phyloP scores from a whole-genome alignment of 2,329 filamentous ascomycete species.

The Aspergillus texensis region DNA sequence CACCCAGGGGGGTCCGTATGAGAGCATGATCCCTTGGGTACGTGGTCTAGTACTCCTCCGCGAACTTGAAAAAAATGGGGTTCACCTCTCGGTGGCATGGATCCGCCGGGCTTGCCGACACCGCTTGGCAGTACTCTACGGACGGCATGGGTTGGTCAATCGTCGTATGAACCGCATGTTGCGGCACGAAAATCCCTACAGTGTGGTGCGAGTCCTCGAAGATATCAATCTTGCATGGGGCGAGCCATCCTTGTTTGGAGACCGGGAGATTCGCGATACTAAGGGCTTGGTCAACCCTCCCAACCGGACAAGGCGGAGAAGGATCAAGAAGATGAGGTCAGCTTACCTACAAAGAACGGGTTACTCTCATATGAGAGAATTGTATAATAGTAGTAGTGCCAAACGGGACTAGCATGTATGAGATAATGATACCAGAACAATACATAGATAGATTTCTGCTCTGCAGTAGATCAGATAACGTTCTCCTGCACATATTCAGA shows the following conservation, averaged over 20 bases:
- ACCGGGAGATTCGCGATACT: constrained; percentile 23
- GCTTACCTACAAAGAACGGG: background rate
- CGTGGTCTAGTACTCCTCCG: constrained; percentile 44
- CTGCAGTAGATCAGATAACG: background rate
- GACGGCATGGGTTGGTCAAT: constrained; percentile 31
- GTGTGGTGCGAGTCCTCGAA: constrained; percentile 29
- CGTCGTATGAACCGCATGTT: constrained; percentile 39
- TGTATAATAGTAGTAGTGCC: background rate
- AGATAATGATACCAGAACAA: background rate
- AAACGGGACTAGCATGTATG: background rate
- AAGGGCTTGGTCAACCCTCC: constrained; percentile 28
- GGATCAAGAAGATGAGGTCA: background rate
- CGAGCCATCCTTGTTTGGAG: constrained; percentile 30
- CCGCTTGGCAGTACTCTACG: constrained; percentile 43
- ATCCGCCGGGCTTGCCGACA: constrained; percentile 38
- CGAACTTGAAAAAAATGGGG: constrained; percentile 39
- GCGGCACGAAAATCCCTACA: constrained; percentile 40
- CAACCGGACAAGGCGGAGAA: constrained; percentile 5
- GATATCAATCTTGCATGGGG: constrained; percentile 42
- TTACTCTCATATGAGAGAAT: background rate
- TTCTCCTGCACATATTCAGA: background rate
- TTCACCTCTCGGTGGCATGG: constrained; percentile 32
- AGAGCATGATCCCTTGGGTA: constrained; percentile 40
- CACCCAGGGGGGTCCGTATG: constrained; percentile 8
- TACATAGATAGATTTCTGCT: background rate